Evolutionary conservation across 169 alveolate genomes (phyloP), one percentile per base, ranked within the genome.

Genomic region (Plasmodium gaboni): DNA sequence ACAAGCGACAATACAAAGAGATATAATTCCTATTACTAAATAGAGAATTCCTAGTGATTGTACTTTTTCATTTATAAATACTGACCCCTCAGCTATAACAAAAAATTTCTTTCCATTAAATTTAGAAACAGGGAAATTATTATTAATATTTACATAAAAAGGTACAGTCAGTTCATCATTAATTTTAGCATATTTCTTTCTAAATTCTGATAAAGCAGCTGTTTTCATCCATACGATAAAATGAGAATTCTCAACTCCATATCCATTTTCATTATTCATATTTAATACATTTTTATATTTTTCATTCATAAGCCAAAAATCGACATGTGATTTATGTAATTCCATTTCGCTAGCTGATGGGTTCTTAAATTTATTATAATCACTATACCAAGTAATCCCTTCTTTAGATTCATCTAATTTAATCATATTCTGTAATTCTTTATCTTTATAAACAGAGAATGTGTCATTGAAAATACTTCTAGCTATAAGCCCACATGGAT

Each of bases 181-280:
- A 44, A 95, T 68, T 50, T 87, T 88, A 0, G 96, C 97, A 87
- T 95, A 95, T 72, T 93, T 59, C 74, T 95, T 95, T 48, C 94
- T 73, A 63, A 95, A 92, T n/a, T 89, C 70, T 44, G 95, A 83
- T 57, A 95, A 89, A 1, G 97, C 95, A 12, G 97, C 87, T 46
- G 94, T 93, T 42, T 93, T 95, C 96, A 95, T 93, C 97, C 97
- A 95, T 55, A 93, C 96, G 19, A 95, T 80, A 73, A 95, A 94
- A 76, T 95, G 97, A 57, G 95, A 95, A 48, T 95, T 95, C 60
- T 95, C 95, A 13, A 95, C 70, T n/a, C 96, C 96, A 24, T 68
- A 76, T 0, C 97, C 97, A n/a, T 93, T 85, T 67, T 73, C 61
- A n/a, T 94, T 73, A 86, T 88, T 88, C 95, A 92, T 92, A 55